phyloP scores from a whole-genome alignment of 2,329 filamentous ascomycete species.

The Nothomitra cinnamomea region DNA sequence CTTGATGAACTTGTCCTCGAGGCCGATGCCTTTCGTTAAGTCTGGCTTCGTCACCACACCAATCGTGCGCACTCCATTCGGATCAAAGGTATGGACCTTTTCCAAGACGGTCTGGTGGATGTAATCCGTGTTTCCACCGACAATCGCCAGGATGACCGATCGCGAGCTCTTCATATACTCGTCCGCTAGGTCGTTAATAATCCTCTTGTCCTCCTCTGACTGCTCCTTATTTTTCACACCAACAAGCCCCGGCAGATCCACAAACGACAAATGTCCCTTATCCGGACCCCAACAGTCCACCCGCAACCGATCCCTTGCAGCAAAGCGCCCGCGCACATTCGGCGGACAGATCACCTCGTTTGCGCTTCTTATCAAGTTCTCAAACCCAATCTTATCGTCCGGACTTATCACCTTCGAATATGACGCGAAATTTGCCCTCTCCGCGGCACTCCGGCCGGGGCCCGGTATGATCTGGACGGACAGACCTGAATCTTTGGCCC shows the following conservation, averaged over 20 bases:
- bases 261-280: slow-evolving; percentile 25
- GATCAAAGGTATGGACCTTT: slow-evolving; percentile 23
- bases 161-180: slow-evolving; percentile 24
- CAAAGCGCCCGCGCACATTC: slow-evolving; percentile 3
- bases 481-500: slow-evolving; percentile 6
- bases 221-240: slow-evolving; percentile 25
- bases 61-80: slow-evolving; percentile 18
- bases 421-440: slow-evolving; percentile 27
- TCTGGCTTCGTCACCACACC: slow-evolving; percentile 17
- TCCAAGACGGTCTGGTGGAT: slow-evolving; percentile 26
- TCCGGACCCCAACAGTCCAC: slow-evolving; percentile 27
- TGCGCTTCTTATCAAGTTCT: slow-evolving; percentile 15
- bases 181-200: slow-evolving; percentile 24
- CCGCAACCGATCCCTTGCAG: slow-evolving; percentile 23
- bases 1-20: slow-evolving; percentile 16
- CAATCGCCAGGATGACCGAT: slow-evolving; percentile 28
- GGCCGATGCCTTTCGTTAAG: slow-evolving; percentile 14
- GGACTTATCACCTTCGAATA: slow-evolving; percentile 6
- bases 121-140: slow-evolving; percentile 25
- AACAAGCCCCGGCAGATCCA: slow-evolving; percentile 32
- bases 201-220: slow-evolving; percentile 21
- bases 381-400: slow-evolving; percentile 15
- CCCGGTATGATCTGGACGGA: slow-evolving; percentile 3
- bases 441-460: slow-evolving; percentile 25
- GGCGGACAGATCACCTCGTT: slow-evolving; percentile 17